A percentile compares a stretch with the other conserved stretches of the same genome.
These are phyloP conservation scores for Pecoramyces ruminantium DNA, from an alignment of 192 early-diverging fungal species.

Conservation along the genomic window DNA sequence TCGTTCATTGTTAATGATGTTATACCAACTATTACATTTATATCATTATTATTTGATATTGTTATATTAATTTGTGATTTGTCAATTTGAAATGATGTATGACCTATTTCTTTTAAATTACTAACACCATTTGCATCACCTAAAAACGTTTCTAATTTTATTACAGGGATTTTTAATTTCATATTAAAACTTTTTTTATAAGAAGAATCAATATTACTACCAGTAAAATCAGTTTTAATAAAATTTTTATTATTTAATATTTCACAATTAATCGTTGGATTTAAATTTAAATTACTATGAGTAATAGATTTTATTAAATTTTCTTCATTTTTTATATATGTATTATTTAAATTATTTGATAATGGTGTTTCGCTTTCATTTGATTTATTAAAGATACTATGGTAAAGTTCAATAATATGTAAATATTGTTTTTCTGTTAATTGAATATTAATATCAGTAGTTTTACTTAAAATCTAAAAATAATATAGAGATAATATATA, in stretches of 20 bases:
- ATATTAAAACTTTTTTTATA: background rate
- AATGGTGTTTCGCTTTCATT: background rate
- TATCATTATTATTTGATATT: background rate
- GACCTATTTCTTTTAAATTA: background rate
- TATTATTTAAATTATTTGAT: background rate
- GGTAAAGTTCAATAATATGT: background rate
- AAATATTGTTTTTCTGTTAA: background rate
- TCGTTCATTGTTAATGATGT: background rate
- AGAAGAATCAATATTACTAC: background rate
- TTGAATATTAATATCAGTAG: background rate
- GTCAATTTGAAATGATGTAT: background rate
- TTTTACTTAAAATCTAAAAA: background rate
- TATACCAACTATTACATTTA: background rate
- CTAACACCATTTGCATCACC: background rate
- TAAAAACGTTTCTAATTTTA: background rate
- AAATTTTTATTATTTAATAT: background rate
- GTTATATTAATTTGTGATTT: background rate
- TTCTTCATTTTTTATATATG: background rate
- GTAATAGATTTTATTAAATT: background rate
- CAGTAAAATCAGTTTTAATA: background rate
- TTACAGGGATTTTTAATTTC: background rate
- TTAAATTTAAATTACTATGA: background rate
- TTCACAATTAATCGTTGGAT: background rate
- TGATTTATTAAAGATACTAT: background rate
- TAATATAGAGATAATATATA: background rate